These are phyloP conservation scores for Citrus medica DNA, from an alignment of 345 rosid species.

Conservation along the genomic window DNA sequence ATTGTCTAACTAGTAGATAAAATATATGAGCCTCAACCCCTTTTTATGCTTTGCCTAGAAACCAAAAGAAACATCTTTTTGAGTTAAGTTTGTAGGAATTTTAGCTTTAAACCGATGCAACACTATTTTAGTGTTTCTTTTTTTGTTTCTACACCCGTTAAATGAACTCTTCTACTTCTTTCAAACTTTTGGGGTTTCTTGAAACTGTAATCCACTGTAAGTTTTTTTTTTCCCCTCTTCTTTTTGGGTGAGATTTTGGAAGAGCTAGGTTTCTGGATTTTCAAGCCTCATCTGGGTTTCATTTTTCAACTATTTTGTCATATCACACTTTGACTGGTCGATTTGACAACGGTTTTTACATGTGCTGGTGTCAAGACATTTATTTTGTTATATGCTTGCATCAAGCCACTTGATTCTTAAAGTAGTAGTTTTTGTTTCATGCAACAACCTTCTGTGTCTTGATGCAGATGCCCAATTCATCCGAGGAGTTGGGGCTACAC, in stretches of 20 bases:
- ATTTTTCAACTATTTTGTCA: background rate
- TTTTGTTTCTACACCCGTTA: background rate
- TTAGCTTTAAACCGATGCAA: background rate
- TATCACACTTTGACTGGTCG: background rate
- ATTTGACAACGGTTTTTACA: background rate
- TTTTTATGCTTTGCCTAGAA: background rate
- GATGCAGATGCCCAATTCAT: slow-evolving; percentile 35
- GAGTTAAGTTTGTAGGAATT: background rate
- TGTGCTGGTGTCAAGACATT: background rate
- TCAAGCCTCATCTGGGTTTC: background rate
- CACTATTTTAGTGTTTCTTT: background rate
- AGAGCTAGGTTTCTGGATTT: background rate
- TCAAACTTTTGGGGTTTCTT: background rate
- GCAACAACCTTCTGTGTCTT: background rate
- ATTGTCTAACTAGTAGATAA: background rate
- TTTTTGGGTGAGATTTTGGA: background rate
- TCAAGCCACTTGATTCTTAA: background rate
- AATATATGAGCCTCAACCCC: background rate
- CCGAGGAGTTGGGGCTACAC: slow-evolving; percentile 29
- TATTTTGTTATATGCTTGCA: background rate
- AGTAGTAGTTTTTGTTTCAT: background rate
- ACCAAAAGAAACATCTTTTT: background rate
- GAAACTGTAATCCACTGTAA: background rate
- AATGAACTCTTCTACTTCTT: background rate
- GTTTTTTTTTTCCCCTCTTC: background rate